Base-by-base conservation (phyloP, 805 yeast genomes). In the Ogataea ganodermae region DNA sequence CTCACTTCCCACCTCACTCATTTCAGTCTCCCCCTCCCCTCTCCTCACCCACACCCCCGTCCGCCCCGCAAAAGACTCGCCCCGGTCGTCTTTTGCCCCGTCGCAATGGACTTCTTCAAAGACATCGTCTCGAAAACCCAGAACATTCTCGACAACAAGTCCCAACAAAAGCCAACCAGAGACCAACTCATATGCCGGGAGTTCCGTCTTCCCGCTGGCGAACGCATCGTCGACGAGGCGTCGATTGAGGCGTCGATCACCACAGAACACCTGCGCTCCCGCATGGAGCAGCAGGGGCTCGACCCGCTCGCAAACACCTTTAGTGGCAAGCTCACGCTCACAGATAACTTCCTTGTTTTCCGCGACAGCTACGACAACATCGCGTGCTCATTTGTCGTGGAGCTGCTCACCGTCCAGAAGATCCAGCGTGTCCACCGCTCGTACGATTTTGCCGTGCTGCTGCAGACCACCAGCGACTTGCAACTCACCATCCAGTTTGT, bases 371-470 rank as follows among this genome's bases (percentile, higher is more conserved):
- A 80, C 56, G 95, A 89, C 57, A 74, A 76, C 39, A 74, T 81
- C 46, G 78, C 82, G 37, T 86, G 94, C 61, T 76, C 80, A 5
- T 79, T 92, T 59, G 76, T 76, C 3, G 57, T 92, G 23, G 94
- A 92, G 51, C 68, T 94, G 35, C 80, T 91, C 1, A 80, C 96
- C 1, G 70, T 94, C 31, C 83, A 86, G 59, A 83, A 89, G 51
- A 95, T 94, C 14, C 97, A 92, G 62, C 75, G 97, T 44, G 75
- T 89, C 17, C 95, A 96, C 9, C 75, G 82, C 46, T 75, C 87
- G 1, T 86, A 83, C 61, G 83, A 87, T 16, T 87, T 90, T 67
- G 90, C 96, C 1, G 73, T 94, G 16, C 71, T 82, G n/a, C 68
- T 92, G 12, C 74, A 79, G 5, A 80, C 96, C 1, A 81, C 83